Evolutionary conservation across 495 filamentous ascomycete genomes (phyloP), one percentile per base, ranked within the genome.

Genomic region (Aspergillus olivimuriae): DNA sequence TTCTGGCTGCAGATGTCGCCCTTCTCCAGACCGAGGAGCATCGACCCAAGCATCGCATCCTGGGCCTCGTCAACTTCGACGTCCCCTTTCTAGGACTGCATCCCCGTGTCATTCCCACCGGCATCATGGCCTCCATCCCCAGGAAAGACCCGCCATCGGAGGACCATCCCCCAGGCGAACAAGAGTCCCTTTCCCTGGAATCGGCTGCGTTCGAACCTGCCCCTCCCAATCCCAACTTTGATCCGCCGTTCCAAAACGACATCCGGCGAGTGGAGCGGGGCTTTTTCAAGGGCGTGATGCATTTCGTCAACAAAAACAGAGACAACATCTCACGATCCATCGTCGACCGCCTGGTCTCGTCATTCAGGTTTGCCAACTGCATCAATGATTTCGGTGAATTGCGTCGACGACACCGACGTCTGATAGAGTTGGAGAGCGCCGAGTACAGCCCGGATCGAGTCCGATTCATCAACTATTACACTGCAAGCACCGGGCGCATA

Each of bases 381-480:
- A 74, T 97, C 51, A 82, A 87, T 18, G 87, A 95, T 60, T 86
- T 80, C 41, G 62, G 70, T 3, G 79, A 78, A 5, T 72, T 97
- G 21, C 82, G 76, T 41, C 68, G 65, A 30, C 75, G 90, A 6
- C 92, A 95, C 62, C 63, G 70, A 20, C 69, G 61, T 21, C 60
- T 95, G 11, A 71, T 82, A 37, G 71, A 58, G 10, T 58, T 94
- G n/a, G 89, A 94, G 50, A 79, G 83, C 46, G 52, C 51, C 4
- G 55, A 58, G 15, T 45, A 39, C 7, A 71, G 75, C 41, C 18
- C 51, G 5, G 21, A 52, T 42, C 69, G 77, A 40, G 74, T 91
- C 9, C 73, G 88, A 2, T 95, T 95, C 54, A 70, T 87, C 31
- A 95, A 96, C 54, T 96, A 94, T 59, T 95, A 92, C 55, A 95